Evolutionary conservation across 768 basidiomycete species (phyloP).

Genomic region (Kwoniella pini): DNA sequence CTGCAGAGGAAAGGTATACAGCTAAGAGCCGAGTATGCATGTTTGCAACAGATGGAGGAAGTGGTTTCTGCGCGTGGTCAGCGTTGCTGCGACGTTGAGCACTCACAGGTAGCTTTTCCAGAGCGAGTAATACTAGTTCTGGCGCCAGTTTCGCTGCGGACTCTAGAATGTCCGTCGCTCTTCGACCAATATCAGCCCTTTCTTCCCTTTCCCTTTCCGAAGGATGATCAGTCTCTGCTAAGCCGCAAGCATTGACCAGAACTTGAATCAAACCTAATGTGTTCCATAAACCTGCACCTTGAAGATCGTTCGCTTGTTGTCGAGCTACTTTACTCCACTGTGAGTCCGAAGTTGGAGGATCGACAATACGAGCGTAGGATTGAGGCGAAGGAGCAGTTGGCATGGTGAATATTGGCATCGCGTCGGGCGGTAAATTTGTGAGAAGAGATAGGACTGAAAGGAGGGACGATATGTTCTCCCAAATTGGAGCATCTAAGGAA

Average conservation of each 20-base stretch:
- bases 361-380: conserved; percentile 38
- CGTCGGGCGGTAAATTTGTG: conserved; percentile 82
- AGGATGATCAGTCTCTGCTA: conserved; percentile 32
- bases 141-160: conserved; percentile 91
- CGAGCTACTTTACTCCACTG: conserved; percentile 64
- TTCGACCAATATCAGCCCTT: conserved; percentile 68
- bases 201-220: conserved; percentile 58
- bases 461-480: conserved; percentile 83
- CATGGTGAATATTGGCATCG: conserved; percentile 86
- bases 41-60: conserved; percentile 84
- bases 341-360: conserved; percentile 35
- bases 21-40: conserved; percentile 80
- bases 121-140: conserved; percentile 88
- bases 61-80: conserved; percentile 63
- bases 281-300: conserved; percentile 86
- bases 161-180: conserved; percentile 87
- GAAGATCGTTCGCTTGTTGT: conserved; percentile 82
- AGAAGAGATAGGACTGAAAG: conserved; percentile 84
- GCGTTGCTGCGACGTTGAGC: conserved; percentile 30
- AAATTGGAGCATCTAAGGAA: conserved; percentile 56
- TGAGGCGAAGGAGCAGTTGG: conserved; percentile 56
- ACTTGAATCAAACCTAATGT: conserved; percentile 86
- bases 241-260: conserved; percentile 64
- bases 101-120: conserved; percentile 86
- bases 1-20: conserved; percentile 67